phyloP scores from a whole-genome alignment of 495 filamentous ascomycete species.

The Penicillium nucicola region DNA sequence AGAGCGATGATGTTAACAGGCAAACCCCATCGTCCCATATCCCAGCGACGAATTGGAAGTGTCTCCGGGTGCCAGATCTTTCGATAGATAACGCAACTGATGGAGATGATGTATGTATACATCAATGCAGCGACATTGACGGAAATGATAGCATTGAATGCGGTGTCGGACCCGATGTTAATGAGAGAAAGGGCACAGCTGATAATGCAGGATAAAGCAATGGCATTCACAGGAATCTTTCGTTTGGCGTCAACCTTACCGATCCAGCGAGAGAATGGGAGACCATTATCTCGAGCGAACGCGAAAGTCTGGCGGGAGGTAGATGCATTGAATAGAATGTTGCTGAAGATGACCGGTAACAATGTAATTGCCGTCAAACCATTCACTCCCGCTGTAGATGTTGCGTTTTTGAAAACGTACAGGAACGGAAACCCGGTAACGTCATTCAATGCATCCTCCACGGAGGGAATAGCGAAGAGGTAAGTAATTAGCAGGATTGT shows the following conservation, averaged over 20 bases:
- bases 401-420: constrained; percentile 20
- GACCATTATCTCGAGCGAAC: constrained; percentile 43
- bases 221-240: constrained; percentile 48
- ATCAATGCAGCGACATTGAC: constrained; percentile 37
- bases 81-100: constrained; percentile 34
- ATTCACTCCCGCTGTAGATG: constrained; percentile 17
- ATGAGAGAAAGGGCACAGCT: constrained; percentile 26
- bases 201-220: constrained; percentile 15
- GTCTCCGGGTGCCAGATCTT: constrained; percentile 30
- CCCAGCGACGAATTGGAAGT: constrained; percentile 38
- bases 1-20: constrained; percentile 34
- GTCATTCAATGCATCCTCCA: constrained; percentile 26
- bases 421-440: constrained; percentile 26
- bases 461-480: constrained; percentile 34
- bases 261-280: constrained; percentile 28
- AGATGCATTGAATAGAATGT: constrained; percentile 28
- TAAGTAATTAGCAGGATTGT: constrained; percentile 35
- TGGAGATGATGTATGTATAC: constrained; percentile 32
- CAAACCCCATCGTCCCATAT: constrained; percentile 32
- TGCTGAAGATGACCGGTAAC: constrained; percentile 31
- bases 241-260: constrained; percentile 29
- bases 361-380: constrained; percentile 28
- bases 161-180: constrained; percentile 34
- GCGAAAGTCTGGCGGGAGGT: constrained; percentile 36
- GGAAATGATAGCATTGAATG: constrained; percentile 45